Base-by-base conservation (phyloP, 2,329 filamentous ascomycete species). In the Thielaviopsis ethacetica region DNA sequence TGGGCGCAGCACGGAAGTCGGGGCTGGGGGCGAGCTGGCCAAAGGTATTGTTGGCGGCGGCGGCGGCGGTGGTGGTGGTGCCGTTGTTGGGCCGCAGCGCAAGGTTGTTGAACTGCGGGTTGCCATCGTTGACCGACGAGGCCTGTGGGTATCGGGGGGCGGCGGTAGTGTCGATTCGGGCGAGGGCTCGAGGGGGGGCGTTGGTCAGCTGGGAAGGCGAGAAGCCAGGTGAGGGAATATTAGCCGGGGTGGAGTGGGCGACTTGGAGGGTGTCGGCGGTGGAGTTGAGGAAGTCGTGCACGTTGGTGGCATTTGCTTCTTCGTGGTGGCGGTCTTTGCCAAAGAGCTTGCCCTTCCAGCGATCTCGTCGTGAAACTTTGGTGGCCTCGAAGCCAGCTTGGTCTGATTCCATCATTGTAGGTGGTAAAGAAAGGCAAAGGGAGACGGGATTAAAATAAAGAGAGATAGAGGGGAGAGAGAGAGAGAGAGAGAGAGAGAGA, bases 301-400 rank as follows among this genome's bases (percentile, higher is more conserved):
- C 72, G 55, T 79, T 75, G 64, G 71, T 71, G 50, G 70, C 70
- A 13, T 69, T 70, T 56, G 69, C 68, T 59, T 67, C 68, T 19
- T 68, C 66, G 19, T 66, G 64, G 38, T 64, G 63, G 63, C 71
- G 68, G 58, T 75, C 74, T 65, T 72, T 76, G 62, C 68, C 68
- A 59, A 83, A 83, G 60, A 84, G 72, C 72, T 81, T 83, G 63
- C 81, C 81, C 76, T 84, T 84, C 53, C 84, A 69, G 62, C 81
- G 80, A 65, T 75, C 75, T 65, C 75, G 72, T 67, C 71, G 75
- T 41, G 75, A 74, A 61, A 68, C 70, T 62, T 75, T 73, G 59
- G 72, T 59, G 69, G 75, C 75, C 65, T 77, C 75, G 72, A 76
- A 77, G 61, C 34, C 53, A 26, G 60, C 26, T 27, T 59, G 60